Evolutionary conservation across 306 rosid species (phyloP), one percentile per base, ranked within the genome.

Genomic region (Astragalus membranaceus): DNA sequence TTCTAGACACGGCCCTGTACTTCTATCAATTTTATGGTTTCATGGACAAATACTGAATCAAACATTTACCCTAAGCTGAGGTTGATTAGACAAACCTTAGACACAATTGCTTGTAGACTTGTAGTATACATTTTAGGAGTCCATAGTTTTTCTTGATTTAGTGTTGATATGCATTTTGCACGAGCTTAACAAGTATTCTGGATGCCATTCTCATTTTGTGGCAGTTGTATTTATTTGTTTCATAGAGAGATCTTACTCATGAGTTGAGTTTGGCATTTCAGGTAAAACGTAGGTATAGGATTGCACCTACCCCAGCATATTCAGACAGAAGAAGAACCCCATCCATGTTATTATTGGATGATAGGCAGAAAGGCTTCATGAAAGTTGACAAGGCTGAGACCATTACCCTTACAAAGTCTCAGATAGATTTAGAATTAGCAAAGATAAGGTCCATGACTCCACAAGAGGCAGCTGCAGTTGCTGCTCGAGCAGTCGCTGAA

Each of bases 401-500:
- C 26, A 64, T 65, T 65, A 56, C 79, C 54, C 81, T 82, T 48
- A 70, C 84, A 4, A 88, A 80, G 83, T 69, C 92, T 71, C 96
- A 86, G 87, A 77, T 91, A 67, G 97, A 95, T 79, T 35, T 75
- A 39, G 95, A 95, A 58, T 58, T 95, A 57, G 92, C 85, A 58
- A 88, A 83, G 76, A 80, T 91, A 86, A 87, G 91, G 79, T 86
- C 86, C 39, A 89, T 95, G 97, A 81, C 88, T 58, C 60, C 90
- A 0, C 78, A 80, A 78, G 97, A 94, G 84, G 96, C 95, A 51
- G 89, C 95, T 54, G 81, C 72, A 44, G 85, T 80, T 77, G 99
- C 99, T 81, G 91, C 99, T 63, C 86, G 78, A 75, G 99, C 97
- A 10, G 96, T 91, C 72, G 83, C 87, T 35, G 97, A 88, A 39